phyloP scores from a whole-genome alignment of 2,329 filamentous ascomycete genomes.

The Xylaria polymorpha region DNA sequence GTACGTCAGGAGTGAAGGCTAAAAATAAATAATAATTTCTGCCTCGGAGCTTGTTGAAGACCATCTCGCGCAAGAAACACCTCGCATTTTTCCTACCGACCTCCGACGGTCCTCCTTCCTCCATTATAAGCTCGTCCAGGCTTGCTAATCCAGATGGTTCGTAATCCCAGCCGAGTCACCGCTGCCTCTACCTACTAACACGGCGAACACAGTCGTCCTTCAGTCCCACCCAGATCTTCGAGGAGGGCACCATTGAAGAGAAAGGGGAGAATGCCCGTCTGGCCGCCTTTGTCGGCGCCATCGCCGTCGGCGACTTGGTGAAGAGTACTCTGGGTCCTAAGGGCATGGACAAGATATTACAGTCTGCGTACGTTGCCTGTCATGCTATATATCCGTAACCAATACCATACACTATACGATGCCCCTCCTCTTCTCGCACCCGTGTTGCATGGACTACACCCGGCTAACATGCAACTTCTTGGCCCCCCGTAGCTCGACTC shows the following conservation, averaged over 20 bases:
- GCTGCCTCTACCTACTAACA: constrained; percentile 35
- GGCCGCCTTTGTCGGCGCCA: constrained; percentile 97
- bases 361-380: constrained; percentile 87
- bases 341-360: constrained; percentile 98
- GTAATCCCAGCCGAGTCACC: too few relatives aligned
- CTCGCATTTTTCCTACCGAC: neutral
- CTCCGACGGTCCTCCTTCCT: constrained; percentile 1
- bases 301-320: constrained; percentile 95
- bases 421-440: neutral
- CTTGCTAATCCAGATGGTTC: constrained; percentile 35
- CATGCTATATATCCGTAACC: neutral
- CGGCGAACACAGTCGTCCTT: constrained; percentile 62
- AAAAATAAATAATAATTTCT: constrained; percentile 15
- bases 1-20: neutral
- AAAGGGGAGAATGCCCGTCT: constrained; percentile 99
- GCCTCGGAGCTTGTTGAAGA: constrained; percentile 5
- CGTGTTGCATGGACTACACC: neutral
- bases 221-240: constrained; percentile 97
- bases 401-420: neutral
- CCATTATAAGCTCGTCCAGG: constrained; percentile 2
- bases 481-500: constrained; percentile 76
- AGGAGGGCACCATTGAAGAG: constrained; percentile 95
- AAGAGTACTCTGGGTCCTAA: constrained; percentile 98
- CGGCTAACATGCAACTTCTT: constrained; percentile 18
- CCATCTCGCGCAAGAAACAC: neutral